Base-by-base conservation (phyloP, 768 basidiomycete genomes). In the Leccinum subgranulosum region DNA sequence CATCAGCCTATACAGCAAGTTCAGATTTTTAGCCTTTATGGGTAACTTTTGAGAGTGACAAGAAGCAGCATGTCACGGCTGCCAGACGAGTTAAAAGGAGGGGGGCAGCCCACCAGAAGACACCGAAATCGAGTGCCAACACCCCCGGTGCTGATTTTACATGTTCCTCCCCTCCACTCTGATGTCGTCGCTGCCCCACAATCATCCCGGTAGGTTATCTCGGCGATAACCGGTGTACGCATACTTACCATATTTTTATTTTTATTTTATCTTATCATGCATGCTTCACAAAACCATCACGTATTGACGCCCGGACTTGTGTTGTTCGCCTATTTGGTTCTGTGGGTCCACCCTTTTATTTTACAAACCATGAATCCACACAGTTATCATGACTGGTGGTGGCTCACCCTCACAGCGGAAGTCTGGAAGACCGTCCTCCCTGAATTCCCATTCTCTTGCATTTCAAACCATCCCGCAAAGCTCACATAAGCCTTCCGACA, bases 341-440 rank as follows among this genome's bases (percentile, higher is more conserved):
- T 73, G 71, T 73, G 71, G 71, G 71, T 73, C 71, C 71, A 60
- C 55, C 9, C 54, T 33, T 53, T 65, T 64, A 67, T 73, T 70
- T 68, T 46, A 45, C 52, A 54, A 41, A 70, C 66, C 54, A 67
- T 72, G 59, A 61, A 61, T 62, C 63, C 51, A 56, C 61, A 45
- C 59, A 66, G 68, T 46, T 19, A 29, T 50, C 59, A 72, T 72
- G 68, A n/a, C 59, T 39, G 58, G 68, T 53, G 67, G 68, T 56
- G 67, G 64, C 49, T 58, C 64, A 15, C 58, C 57, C 31, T 28
- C 62, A 4, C 59, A 55, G 27, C 57, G 61, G 65, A 55, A 49
- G 34, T 49, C 60, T 52, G 63, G 54, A 23, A 34, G 53, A 51
- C 25, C 60, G 14, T 19, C 49, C 12, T 49, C 61, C 29, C 29